A percentile compares a stretch with the other conserved stretches of the same genome.
phyloP scores from a whole-genome alignment of 208 protist genomes.

The Trypanosoma theileri region DNA sequence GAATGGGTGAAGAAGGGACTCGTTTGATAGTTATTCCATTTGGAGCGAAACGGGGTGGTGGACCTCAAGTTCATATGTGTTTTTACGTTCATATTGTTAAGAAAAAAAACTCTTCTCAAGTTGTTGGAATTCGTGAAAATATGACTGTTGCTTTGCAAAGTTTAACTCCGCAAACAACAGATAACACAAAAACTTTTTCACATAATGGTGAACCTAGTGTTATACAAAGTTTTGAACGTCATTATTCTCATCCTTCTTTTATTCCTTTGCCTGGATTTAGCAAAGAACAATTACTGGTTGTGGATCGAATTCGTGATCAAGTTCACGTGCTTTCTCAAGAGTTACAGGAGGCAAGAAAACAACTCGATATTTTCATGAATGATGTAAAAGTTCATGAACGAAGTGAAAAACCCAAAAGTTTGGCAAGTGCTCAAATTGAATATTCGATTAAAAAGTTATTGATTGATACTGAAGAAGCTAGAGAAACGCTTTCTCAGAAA shows the following conservation, averaged over 20 bases:
- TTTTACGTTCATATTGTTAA: conserved; percentile 52
- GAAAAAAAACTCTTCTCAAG: conserved; percentile 40
- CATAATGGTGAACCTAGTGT: no score
- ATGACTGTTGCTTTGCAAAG: neutral
- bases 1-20: conserved; percentile 59
- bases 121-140: conserved; percentile 1
- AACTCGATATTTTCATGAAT: conserved; percentile 49
- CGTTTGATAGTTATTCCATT: conserved; percentile 62
- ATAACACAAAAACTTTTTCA: neutral
- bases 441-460: conserved; percentile 68
- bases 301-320: conserved; percentile 64
- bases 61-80: conserved; percentile 64
- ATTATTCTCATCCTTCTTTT: no score
- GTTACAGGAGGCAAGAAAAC: conserved; percentile 49
- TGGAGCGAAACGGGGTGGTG: conserved; percentile 43
- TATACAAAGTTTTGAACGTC: no score
- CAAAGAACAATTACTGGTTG: conserved; percentile 62
- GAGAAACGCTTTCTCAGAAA: conserved; percentile 44
- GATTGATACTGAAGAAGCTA: conserved; percentile 39
- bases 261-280: conserved; percentile 44
- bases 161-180: conserved; percentile 3
- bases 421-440: conserved; percentile 59
- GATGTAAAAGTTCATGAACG: conserved; percentile 45
- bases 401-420: conserved; percentile 37
- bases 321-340: conserved; percentile 68